These are phyloP conservation scores for Penicillium freii DNA, from an alignment of 2,329 filamentous ascomycete species.

Conservation along the genomic window DNA sequence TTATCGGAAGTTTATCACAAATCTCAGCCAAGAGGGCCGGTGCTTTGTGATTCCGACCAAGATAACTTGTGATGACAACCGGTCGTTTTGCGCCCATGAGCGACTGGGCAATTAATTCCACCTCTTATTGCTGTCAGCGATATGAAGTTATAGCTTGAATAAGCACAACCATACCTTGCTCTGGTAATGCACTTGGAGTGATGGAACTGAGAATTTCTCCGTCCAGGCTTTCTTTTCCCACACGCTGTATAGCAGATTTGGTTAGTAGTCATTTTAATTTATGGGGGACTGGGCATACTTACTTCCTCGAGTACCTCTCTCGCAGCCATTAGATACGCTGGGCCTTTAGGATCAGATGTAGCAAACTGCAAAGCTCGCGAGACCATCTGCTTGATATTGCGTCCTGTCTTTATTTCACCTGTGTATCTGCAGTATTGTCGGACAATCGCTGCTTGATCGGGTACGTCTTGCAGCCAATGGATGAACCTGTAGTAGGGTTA, in stretches of 20 bases:
- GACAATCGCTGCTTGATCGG: conserved; percentile 73
- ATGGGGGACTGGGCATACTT: conserved; percentile 40
- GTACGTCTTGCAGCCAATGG: conserved; percentile 79
- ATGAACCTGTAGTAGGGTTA: conserved; percentile 44
- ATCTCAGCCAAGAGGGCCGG: conserved; percentile 44
- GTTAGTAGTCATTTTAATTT: neutral
- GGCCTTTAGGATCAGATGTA: conserved; percentile 69
- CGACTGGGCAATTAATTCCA: conserved; percentile 40
- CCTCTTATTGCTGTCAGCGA: conserved; percentile 17
- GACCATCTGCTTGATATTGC: conserved; percentile 83
- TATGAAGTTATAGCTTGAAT: neutral
- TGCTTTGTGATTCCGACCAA: conserved; percentile 45
- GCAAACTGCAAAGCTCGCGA: conserved; percentile 79
- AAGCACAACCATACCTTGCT: conserved; percentile 2
- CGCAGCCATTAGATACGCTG: conserved; percentile 74
- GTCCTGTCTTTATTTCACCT: conserved; percentile 75
- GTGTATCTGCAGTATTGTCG: conserved; percentile 80
- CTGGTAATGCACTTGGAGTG: conserved; percentile 11
- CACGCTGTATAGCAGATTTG: conserved; percentile 3
- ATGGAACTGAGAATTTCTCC: conserved; percentile 14
- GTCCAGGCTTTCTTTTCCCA: conserved; percentile 15
- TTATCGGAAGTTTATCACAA: conserved; percentile 48
- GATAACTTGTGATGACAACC: conserved; percentile 50
- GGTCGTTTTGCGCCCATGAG: conserved; percentile 47
- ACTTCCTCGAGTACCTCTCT: conserved; percentile 81